Base-by-base conservation (phyloP, 495 filamentous ascomycete genomes). In the Oleoguttula mirabilis region DNA sequence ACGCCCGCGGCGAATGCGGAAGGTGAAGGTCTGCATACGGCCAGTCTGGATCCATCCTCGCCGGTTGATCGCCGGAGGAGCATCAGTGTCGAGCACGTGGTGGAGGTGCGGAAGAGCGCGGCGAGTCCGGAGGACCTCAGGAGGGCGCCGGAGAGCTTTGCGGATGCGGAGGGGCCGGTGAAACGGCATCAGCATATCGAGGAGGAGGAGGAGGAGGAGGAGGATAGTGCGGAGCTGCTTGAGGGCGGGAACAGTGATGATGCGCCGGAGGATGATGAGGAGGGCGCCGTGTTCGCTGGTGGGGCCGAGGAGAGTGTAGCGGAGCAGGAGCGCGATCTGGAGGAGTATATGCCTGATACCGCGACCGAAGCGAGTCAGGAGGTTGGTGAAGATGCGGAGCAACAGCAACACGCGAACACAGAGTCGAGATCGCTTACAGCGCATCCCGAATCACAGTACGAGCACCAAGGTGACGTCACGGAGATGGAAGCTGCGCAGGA, bases 381-480 rank as follows among this genome's bases (percentile, higher is more conserved):
- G 25, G 25, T 28, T 7, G 25, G 7, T 28, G 31, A 24, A 16
- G 10, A 31, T 6, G 28, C 20, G 21, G 14, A 41, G 10, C 36
- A 20, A 14, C 22, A 2, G 36, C 15, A 23, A n/a, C 36, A 39
- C 14, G n/a, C 4, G 20, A 23, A 23, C 11, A 3, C 15, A 3
- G 23, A 14, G 14, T 2, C 22, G 10, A n/a, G n/a, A n/a, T n/a
- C n/a, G n/a, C n/a, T n/a, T n/a, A n/a, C n/a, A n/a, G n/a, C n/a
- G n/a, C n/a, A n/a, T n/a, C n/a, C n/a, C n/a, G n/a, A n/a, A n/a
- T n/a, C n/a, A n/a, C 25, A 30, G 19, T 56, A 56, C 27, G 49
- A 52, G 21, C 43, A 52, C 31, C 53, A 56, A 33, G 50, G 53
- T 35, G 50, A 46, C 19, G 31, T 38, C 2, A 41, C 49, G 3